Conservation (phyloP, 257 asterid genomes). For the Scutellaria galericulata region DNA sequence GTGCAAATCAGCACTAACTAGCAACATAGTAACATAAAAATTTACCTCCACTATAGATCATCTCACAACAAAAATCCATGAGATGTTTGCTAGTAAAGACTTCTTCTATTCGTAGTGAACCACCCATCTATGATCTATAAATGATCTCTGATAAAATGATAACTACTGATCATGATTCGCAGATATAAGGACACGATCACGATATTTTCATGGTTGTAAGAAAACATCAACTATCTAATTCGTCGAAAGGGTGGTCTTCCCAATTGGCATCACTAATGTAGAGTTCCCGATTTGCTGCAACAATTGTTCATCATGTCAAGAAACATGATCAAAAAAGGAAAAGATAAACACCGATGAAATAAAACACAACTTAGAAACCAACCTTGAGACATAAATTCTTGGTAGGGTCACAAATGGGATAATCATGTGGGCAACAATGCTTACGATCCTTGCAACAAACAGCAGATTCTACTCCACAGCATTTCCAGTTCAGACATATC, state of each 20-base stretch:
- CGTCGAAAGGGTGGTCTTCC: slow-evolving; percentile 41
- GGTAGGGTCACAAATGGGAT: slow-evolving; percentile 70
- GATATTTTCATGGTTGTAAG: not conserved
- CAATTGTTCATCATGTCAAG: slow-evolving; percentile 14
- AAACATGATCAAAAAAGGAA: not conserved
- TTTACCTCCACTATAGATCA: slow-evolving; percentile 5
- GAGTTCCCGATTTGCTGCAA: slow-evolving; percentile 68
- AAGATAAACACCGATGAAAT: too few relatives aligned
- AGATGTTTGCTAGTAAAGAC: not conserved
- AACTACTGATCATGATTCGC: slow-evolving; percentile 17
- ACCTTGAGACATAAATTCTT: slow-evolving; percentile 78
- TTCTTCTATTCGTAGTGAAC: not conserved
- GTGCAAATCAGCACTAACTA: slow-evolving; percentile 1
- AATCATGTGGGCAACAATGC: slow-evolving; percentile 82
- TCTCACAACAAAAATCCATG: slow-evolving; percentile 25
- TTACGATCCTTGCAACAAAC: slow-evolving; percentile 72
- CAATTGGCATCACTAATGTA: slow-evolving; percentile 52
- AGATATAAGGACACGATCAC: slow-evolving; percentile 3
- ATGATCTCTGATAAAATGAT: slow-evolving; percentile 19
- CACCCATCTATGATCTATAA: not conserved
- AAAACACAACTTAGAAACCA: slow-evolving; percentile 5
- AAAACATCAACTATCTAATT: slow-evolving; percentile 33
- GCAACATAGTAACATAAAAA: not conserved
- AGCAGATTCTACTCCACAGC: slow-evolving; percentile 75
- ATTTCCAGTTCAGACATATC: slow-evolving; percentile 76